These are phyloP conservation scores for Coprinopsis cinerea DNA, from an alignment of 768 basidiomycete species.

Conservation along the genomic window DNA sequence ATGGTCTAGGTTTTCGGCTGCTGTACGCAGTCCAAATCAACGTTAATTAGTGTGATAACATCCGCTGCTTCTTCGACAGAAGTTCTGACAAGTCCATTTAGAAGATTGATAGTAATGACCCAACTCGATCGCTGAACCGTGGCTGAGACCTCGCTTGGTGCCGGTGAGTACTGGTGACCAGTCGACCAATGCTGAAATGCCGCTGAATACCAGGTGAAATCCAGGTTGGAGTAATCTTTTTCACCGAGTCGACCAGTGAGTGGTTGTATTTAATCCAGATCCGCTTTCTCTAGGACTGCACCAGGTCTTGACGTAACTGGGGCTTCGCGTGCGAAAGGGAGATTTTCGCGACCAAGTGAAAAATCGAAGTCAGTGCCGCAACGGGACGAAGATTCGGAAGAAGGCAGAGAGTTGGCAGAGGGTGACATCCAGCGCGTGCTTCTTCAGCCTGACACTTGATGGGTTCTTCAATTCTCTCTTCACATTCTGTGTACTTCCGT, in stretches of 20 bases:
- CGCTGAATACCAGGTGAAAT: too few species aligned
- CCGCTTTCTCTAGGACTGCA: too few species aligned
- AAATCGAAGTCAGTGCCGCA: slow-evolving; percentile 1
- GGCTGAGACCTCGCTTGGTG: too few species aligned
- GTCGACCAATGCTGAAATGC: too few species aligned
- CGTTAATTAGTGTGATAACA: slow-evolving; percentile 12
- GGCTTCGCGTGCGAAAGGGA: slow-evolving; percentile 8
- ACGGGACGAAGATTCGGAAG: background rate
- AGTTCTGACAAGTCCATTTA: background rate
- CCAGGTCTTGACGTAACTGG: slow-evolving; percentile 4
- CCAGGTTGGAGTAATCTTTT: too few species aligned
- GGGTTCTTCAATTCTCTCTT: slow-evolving; percentile 9
- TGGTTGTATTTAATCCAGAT: too few species aligned
- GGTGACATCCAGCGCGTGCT: background rate
- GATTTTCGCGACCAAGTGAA: slow-evolving; percentile 9
- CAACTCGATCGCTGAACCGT: background rate
- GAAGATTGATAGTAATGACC: background rate
- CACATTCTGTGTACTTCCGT: slow-evolving; percentile 6
- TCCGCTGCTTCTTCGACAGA: slow-evolving; percentile 7
- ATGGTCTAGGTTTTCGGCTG: background rate
- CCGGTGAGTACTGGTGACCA: too few species aligned
- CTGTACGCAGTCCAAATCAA: background rate
- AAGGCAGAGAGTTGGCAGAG: background rate
- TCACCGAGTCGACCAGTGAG: too few species aligned
- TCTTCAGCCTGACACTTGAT: slow-evolving; percentile 1